Evolutionary conservation across 2,329 filamentous ascomycete genomes (phyloP).

Genomic region (Eutypella sp.): DNA sequence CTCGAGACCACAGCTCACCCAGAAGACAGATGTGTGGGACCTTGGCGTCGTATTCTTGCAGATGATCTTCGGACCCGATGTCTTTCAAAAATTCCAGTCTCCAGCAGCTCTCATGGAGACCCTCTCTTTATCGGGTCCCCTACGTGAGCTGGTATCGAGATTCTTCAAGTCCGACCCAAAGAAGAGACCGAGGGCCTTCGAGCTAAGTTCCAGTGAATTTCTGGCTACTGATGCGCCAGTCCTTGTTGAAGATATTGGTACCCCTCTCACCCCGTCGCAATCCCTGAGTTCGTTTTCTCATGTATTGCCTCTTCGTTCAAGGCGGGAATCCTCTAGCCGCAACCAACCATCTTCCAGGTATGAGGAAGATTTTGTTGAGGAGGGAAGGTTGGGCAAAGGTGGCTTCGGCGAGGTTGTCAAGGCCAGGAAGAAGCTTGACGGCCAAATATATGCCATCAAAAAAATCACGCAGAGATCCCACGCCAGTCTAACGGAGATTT

Average conservation of each 20-base stretch:
- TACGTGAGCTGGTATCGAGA: conserved; percentile 75
- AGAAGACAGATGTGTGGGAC: conserved; percentile 92
- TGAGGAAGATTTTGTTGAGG: conserved; percentile 82
- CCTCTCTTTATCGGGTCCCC: conserved; percentile 64
- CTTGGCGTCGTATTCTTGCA: conserved; percentile 87
- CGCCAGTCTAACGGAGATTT: conserved; percentile 72
- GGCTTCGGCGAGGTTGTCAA: conserved; percentile 97
- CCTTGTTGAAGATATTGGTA: conserved; percentile 41
- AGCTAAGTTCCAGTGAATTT: conserved; percentile 60
- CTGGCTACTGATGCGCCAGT: conserved; percentile 60
- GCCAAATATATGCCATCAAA: conserved; percentile 92
- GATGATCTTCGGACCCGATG: conserved; percentile 84
- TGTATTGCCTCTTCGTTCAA: conserved; percentile 41
- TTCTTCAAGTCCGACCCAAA: conserved; percentile 83
- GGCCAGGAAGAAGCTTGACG: conserved; percentile 88
- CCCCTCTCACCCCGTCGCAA: conserved; percentile 34
- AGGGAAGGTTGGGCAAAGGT: conserved; percentile 83
- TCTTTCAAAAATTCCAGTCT: conserved; percentile 71
- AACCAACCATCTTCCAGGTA: conserved; percentile 65
- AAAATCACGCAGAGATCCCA: conserved; percentile 84
- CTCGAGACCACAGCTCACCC: conserved; percentile 58
- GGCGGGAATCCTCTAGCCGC: conserved; percentile 58
- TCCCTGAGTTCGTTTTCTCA: conserved; percentile 38
- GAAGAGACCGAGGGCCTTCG: conserved; percentile 79
- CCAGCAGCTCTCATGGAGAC: conserved; percentile 69